Percentiles rank a stretch among this genome's conserved stretches.
phyloP scores from a whole-genome alignment of 1,139 yeast genomes.

The Ashbya aceris region DNA sequence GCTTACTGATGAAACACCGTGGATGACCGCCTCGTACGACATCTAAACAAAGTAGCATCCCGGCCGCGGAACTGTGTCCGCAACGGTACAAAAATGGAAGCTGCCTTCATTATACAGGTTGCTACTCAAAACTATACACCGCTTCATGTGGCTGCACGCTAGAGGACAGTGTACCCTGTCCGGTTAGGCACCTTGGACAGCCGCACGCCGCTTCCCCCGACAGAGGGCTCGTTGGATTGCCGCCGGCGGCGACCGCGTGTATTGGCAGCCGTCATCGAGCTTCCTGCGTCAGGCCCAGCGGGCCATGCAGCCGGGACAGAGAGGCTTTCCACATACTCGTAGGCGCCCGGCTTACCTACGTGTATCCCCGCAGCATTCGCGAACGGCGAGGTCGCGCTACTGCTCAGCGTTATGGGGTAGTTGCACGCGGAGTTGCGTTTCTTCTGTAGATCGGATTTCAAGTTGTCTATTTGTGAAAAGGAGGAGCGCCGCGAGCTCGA shows the following conservation, averaged over 20 bases:
- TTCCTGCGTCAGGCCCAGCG: background rate
- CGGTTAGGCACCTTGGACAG: conserved; percentile 3
- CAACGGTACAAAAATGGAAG: background rate
- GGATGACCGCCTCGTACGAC: background rate
- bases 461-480: conserved; percentile 10
- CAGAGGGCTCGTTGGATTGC: conserved; percentile 1
- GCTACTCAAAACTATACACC: background rate
- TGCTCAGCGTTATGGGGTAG: conserved; percentile 5
- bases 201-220: background rate
- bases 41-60: background rate
- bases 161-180: conserved; percentile 1
- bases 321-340: background rate
- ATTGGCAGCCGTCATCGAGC: background rate
- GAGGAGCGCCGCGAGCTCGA: conserved; percentile 8
- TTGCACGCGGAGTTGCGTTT: conserved; percentile 15
- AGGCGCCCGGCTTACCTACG: background rate
- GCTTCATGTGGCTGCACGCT: background rate
- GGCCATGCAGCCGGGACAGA: background rate
- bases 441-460: conserved; percentile 12
- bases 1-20: background rate
- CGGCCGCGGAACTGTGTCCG: background rate
- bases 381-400: background rate
- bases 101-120: background rate
- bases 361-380: background rate
- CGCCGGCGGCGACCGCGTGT: conserved; percentile 2